Evolutionary conservation across 2,329 filamentous ascomycete species (phyloP).

Genomic region (Bipolaris cookei): DNA sequence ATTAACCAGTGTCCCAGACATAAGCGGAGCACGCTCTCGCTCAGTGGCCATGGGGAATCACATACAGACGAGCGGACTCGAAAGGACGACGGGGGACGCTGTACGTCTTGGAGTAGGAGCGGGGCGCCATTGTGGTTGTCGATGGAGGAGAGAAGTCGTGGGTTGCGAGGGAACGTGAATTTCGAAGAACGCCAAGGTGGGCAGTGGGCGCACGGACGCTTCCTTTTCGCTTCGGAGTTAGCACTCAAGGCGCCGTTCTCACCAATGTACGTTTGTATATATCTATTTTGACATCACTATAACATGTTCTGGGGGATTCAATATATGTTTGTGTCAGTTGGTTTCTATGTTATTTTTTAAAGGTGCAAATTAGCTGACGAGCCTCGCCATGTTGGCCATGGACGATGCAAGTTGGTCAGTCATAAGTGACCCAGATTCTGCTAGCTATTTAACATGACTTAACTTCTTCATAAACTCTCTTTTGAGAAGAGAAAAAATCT

Average conservation of each 20-base stretch:
- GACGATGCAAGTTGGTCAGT: not conserved
- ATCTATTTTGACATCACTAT: not conserved
- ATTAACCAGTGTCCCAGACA: conserved; percentile 81
- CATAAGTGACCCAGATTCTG: too few species aligned
- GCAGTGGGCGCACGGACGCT: conserved; percentile 3
- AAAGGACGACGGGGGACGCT: conserved; percentile 98
- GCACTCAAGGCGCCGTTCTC: not conserved
- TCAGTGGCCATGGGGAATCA: conserved; percentile 88
- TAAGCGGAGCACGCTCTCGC: conserved; percentile 97
- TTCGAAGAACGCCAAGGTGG: conserved; percentile 5
- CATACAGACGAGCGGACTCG: conserved; percentile 99
- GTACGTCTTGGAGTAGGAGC: conserved; percentile 98
- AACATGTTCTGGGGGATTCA: too few species aligned
- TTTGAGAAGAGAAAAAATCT: not conserved
- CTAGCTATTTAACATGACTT: not conserved
- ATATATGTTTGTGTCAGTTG: too few species aligned
- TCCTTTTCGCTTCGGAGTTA: not conserved
- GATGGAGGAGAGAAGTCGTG: conserved; percentile 34
- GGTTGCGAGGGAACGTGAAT: conserved; percentile 5
- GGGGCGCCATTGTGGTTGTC: conserved; percentile 54
- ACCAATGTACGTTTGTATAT: not conserved
- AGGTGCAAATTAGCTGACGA: not conserved
- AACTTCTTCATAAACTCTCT: too few species aligned
- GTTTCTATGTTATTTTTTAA: not conserved
- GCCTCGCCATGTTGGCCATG: not conserved